phyloP scores from a whole-genome alignment of 2,329 filamentous ascomycete species.

The Tolypocladium sp. region DNA sequence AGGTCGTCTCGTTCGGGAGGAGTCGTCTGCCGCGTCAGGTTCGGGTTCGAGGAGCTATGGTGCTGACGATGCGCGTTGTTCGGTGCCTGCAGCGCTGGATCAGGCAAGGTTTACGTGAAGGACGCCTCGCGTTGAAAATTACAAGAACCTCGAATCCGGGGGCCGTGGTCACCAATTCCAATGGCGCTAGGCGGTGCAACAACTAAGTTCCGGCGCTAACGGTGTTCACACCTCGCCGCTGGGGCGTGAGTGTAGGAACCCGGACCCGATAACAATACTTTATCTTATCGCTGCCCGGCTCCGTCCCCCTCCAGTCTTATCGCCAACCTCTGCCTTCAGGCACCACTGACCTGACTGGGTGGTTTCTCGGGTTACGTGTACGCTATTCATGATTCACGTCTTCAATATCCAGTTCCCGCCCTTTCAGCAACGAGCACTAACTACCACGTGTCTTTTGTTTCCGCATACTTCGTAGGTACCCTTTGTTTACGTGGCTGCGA shows the following conservation, averaged over 20 bases:
- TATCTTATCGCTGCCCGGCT: conserved; percentile 9
- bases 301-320: background rate
- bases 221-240: background rate
- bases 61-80: background rate
- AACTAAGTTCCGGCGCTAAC: conserved; percentile 24
- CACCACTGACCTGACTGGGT: background rate
- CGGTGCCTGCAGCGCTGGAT: conserved; percentile 5
- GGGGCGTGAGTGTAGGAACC: conserved; percentile 3
- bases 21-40: background rate
- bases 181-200: conserved; percentile 27
- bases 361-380: background rate
- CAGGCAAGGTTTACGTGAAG: background rate
- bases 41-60: background rate
- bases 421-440: background rate
- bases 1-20: background rate
- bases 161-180: conserved; percentile 29
- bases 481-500: background rate
- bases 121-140: conserved; percentile 28
- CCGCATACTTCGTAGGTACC: background rate
- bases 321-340: background rate
- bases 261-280: background rate
- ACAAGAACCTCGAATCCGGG: conserved; percentile 27
- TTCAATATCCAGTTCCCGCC: background rate
- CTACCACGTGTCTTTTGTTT: background rate
- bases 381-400: background rate